These are phyloP conservation scores for Magnaporthales sp. DNA, from an alignment of 2,329 filamentous ascomycete species.

Conservation along the genomic window DNA sequence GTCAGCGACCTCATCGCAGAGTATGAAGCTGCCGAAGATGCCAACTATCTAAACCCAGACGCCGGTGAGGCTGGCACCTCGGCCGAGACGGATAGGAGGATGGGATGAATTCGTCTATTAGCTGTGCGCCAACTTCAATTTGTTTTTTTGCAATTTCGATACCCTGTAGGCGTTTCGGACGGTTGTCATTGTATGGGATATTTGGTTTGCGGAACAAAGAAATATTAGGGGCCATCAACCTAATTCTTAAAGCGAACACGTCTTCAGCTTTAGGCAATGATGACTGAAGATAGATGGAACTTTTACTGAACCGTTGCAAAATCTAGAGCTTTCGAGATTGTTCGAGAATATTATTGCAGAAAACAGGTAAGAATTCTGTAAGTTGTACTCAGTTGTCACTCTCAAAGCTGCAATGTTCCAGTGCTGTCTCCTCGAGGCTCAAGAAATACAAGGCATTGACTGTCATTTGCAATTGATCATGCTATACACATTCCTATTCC, in stretches of 20 bases:
- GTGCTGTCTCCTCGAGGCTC: not conserved
- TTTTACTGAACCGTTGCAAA: not conserved
- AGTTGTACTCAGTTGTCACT: not conserved
- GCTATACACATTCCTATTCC: not conserved
- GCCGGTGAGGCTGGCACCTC: conserved; percentile 43
- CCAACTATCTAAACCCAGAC: conserved; percentile 79
- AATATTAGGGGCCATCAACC: not conserved
- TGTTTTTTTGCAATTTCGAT: not conserved
- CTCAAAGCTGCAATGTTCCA: not conserved
- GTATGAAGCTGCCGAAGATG: conserved; percentile 90
- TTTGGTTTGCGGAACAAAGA: not conserved
- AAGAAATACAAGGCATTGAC: not conserved
- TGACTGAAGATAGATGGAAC: not conserved
- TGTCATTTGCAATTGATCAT: not conserved
- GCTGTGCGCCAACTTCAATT: not conserved
- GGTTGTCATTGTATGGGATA: not conserved
- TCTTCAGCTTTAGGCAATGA: not conserved
- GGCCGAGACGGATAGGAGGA: conserved; percentile 43
- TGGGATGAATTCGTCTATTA: conserved; percentile 13
- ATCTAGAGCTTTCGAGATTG: not conserved
- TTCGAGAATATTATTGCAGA: not conserved
- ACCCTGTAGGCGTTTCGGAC: not conserved
- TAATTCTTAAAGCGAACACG: not conserved
- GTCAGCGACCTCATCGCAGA: conserved; percentile 86
- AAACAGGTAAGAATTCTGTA: not conserved